phyloP scores from a whole-genome alignment of 352 stramenopile genomes.

The Hyaloperonospora arabidopsidis region DNA sequence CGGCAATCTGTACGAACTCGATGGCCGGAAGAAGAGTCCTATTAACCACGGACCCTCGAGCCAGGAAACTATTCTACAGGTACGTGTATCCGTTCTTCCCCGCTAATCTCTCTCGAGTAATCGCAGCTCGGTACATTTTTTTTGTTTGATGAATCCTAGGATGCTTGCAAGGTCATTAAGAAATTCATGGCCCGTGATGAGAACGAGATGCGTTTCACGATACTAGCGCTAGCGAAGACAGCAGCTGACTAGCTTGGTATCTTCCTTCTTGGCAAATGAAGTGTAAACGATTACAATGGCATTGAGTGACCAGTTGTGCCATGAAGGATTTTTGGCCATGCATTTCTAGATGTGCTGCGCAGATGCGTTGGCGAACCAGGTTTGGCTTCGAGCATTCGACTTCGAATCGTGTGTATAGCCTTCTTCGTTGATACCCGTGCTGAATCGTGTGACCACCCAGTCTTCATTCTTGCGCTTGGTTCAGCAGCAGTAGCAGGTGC shows the following conservation, averaged over 20 bases:
- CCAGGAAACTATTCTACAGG: slow-evolving; percentile 76
- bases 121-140: not conserved
- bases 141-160: slow-evolving; percentile 26
- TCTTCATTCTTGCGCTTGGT: too few relatives aligned
- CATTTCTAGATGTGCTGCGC: too few relatives aligned
- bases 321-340: not conserved
- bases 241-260: slow-evolving; percentile 18
- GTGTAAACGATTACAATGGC: slow-evolving; percentile 8
- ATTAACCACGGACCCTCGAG: slow-evolving; percentile 90
- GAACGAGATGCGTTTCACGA: slow-evolving; percentile 92
- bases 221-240: slow-evolving; percentile 86
- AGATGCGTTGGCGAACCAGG: too few relatives aligned
- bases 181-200: slow-evolving; percentile 93
- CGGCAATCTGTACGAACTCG: slow-evolving; percentile 91
- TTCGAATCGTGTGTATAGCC: too few relatives aligned
- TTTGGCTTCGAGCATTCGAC: too few relatives aligned
- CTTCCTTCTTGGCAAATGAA: not conserved
- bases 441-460: too few relatives aligned
- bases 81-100: slow-evolving; percentile 11
- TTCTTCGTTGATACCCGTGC: too few relatives aligned
- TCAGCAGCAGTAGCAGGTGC: too few relatives aligned
- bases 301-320: slow-evolving; percentile 9
- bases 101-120: not conserved
- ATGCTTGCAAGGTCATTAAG: slow-evolving; percentile 86
- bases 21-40: slow-evolving; percentile 91